Conservation (phyloP, 768 basidiomycete species). For the Leccinum boreale region DNA sequence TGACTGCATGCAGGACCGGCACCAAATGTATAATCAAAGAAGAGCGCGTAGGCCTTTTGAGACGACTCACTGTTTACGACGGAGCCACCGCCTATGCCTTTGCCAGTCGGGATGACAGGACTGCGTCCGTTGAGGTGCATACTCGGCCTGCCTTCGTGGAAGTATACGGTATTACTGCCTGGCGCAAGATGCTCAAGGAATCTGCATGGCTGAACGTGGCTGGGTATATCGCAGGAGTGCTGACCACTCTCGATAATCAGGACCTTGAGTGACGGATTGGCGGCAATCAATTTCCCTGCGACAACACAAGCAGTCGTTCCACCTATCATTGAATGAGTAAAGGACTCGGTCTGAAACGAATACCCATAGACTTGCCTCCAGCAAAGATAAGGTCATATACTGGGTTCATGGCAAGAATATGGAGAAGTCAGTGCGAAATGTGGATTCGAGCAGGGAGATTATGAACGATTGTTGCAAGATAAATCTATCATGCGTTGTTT, state of each 20-base stretch:
- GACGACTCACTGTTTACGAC: slow-evolving; percentile 50
- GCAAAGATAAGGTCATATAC: slow-evolving; percentile 54
- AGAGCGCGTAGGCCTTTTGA: neutral
- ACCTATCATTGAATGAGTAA: slow-evolving; percentile 18
- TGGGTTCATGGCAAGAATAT: neutral
- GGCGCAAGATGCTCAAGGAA: slow-evolving; percentile 42
- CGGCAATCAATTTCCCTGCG: slow-evolving; percentile 48
- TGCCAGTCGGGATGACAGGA: slow-evolving; percentile 42
- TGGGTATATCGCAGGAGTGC: slow-evolving; percentile 39
- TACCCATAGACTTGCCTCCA: slow-evolving; percentile 39
- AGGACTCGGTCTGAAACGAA: too few species aligned
- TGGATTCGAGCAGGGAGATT: too few species aligned
- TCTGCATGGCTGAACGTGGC: slow-evolving; percentile 54
- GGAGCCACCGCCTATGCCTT: slow-evolving; percentile 61
- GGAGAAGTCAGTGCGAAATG: too few species aligned
- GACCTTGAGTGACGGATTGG: slow-evolving; percentile 53
- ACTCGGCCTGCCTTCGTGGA: slow-evolving; percentile 38
- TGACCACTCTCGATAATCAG: slow-evolving; percentile 33
- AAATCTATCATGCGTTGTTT: too few species aligned
- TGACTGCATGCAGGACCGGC: slow-evolving; percentile 20
- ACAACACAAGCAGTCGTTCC: slow-evolving; percentile 31
- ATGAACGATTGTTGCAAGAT: too few species aligned
- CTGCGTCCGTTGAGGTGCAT: slow-evolving; percentile 44
- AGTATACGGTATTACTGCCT: slow-evolving; percentile 41
- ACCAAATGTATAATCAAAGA: neutral